Evolutionary conservation across 164 flowering plant species (phyloP).

Genomic region (Sedum album): DNA sequence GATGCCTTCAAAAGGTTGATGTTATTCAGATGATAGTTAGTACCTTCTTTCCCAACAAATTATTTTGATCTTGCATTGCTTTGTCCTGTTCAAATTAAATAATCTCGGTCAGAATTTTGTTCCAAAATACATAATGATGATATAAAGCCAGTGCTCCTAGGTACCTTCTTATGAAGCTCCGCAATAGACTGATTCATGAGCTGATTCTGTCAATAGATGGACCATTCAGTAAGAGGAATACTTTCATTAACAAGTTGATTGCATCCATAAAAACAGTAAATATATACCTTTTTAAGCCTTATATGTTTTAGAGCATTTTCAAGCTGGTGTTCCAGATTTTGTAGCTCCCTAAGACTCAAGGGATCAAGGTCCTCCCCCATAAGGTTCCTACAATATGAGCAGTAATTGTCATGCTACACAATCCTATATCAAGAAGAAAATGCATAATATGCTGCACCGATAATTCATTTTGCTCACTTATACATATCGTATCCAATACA

Average conservation of each 20-base stretch:
- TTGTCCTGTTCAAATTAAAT: conserved; percentile 26
- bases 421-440: too few relatives aligned
- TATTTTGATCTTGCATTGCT: conserved; percentile 38
- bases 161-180: conserved; percentile 52
- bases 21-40: background rate
- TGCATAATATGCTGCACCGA: too few relatives aligned
- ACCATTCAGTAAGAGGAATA: background rate
- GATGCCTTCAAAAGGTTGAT: background rate
- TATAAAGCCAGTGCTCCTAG: background rate
- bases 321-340: conserved; percentile 36
- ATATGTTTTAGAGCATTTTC: conserved; percentile 46
- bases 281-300: conserved; percentile 35
- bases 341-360: conserved; percentile 33
- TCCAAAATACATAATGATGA: background rate
- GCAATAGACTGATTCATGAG: conserved; percentile 49
- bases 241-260: background rate
- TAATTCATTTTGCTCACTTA: too few relatives aligned
- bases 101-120: background rate
- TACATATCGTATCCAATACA: too few relatives aligned
- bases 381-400: conserved; percentile 24
- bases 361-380: conserved; percentile 44
- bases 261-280: background rate
- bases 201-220: conserved; percentile 38
- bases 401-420: background rate
- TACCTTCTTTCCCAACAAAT: conserved; percentile 41